phyloP scores from a whole-genome alignment of 2,329 filamentous ascomycete genomes.

The Penicillium sp. region DNA sequence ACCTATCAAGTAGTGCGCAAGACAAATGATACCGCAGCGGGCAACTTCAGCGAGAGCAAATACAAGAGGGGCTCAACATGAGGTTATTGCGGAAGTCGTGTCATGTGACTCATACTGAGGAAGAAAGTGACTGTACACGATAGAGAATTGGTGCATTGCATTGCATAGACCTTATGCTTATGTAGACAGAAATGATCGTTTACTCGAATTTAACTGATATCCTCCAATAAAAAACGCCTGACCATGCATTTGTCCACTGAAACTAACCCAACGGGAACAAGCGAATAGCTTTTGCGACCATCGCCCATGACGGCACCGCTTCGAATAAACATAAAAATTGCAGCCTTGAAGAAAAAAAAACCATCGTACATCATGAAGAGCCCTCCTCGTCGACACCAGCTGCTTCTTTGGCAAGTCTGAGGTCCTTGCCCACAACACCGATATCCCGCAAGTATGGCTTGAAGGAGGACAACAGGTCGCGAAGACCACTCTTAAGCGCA shows the following conservation, averaged over 20 bases:
- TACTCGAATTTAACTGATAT: neutral
- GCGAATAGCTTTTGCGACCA: constrained; percentile 7
- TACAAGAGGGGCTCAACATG: constrained; percentile 1
- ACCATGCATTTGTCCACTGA: constrained; percentile 27
- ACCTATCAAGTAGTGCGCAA: neutral
- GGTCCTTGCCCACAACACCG: constrained; percentile 64
- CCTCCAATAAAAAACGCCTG: constrained; percentile 16
- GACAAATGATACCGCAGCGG: neutral
- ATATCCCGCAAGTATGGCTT: constrained; percentile 68
- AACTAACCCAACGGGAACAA: constrained; percentile 13
- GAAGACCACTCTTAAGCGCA: constrained; percentile 61
- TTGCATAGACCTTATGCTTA: too few species aligned
- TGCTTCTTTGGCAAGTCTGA: constrained; percentile 68
- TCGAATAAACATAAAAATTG: constrained; percentile 12
- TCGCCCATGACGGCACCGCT: neutral
- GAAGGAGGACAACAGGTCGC: constrained; percentile 65
- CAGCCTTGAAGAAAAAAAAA: neutral
- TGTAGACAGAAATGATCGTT: too few species aligned
- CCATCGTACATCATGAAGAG: constrained; percentile 17
- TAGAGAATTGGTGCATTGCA: too few species aligned
- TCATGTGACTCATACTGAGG: constrained; percentile 20
- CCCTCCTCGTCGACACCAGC: constrained; percentile 28
- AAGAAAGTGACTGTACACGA: neutral
- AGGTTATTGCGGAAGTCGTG: constrained; percentile 6
- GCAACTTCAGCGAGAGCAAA: neutral